Conservation (phyloP, 768 basidiomycete genomes). For the Scleroderma bovista region DNA sequence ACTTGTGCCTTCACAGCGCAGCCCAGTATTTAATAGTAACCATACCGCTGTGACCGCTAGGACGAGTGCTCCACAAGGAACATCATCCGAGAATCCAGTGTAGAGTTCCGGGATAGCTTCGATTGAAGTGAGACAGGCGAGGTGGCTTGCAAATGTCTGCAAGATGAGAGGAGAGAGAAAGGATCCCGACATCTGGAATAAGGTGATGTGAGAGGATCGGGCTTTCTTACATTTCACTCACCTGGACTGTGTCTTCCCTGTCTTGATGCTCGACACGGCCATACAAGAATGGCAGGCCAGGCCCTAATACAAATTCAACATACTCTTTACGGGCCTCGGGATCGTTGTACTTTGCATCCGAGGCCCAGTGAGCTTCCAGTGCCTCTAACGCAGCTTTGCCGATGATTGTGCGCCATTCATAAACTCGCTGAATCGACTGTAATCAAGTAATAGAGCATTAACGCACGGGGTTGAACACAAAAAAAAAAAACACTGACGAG, state of each 20-base stretch:
- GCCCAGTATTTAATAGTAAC: neutral
- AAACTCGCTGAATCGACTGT: neutral
- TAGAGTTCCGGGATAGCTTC: neutral
- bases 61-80: neutral
- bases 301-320: neutral
- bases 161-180: neutral
- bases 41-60: neutral
- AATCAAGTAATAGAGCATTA: too few species aligned
- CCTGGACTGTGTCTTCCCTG: too few species aligned
- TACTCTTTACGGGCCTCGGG: too few species aligned
- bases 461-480: too few species aligned
- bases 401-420: neutral
- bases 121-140: neutral
- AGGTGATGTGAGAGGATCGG: neutral
- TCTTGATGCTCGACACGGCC: too few species aligned
- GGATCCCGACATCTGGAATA: neutral
- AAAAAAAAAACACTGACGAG: too few species aligned
- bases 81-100: neutral
- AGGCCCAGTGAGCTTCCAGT: neutral
- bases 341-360: neutral
- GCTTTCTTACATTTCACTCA: neutral
- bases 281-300: neutral
- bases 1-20: neutral
- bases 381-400: neutral
- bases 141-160: neutral